These are phyloP conservation scores for Neocallimastix lanati DNA, from an alignment of 192 early-diverging fungal genomes.

Conservation along the genomic window DNA sequence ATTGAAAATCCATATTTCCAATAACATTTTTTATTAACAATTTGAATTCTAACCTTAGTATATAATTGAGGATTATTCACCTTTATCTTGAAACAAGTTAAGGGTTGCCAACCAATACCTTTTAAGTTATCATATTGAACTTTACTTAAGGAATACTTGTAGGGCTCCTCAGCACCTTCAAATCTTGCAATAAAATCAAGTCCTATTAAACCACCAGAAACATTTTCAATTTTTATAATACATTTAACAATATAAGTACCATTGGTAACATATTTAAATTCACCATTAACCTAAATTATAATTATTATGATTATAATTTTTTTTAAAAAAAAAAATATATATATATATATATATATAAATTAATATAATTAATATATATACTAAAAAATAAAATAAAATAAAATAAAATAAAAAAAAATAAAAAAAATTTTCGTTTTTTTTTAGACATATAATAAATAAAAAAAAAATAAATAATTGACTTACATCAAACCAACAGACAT, in stretches of 20 bases:
- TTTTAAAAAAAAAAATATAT: too few relatives aligned
- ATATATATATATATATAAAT: too few relatives aligned
- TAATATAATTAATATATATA: too few relatives aligned
- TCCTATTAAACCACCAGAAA: neutral
- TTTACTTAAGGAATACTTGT: neutral
- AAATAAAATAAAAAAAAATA: too few relatives aligned
- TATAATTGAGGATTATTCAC: neutral
- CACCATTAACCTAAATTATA: neutral
- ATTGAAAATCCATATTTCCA: neutral
- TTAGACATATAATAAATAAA: too few relatives aligned
- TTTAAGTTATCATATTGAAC: neutral
- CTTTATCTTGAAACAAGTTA: neutral
- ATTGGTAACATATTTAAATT: neutral
- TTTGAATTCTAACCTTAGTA: neutral
- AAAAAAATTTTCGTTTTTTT: too few relatives aligned
- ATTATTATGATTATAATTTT: too few relatives aligned
- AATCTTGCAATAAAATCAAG: neutral
- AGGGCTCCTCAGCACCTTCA: neutral
- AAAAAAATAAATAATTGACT: too few relatives aligned
- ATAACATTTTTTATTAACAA: neutral
- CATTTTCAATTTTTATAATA: neutral
- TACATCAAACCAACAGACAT: neutral
- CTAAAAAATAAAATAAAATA: too few relatives aligned
- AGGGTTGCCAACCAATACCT: neutral
- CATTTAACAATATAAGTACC: neutral